Conservation (phyloP, 495 filamentous ascomycete genomes). For the Neurospora hispaniola region DNA sequence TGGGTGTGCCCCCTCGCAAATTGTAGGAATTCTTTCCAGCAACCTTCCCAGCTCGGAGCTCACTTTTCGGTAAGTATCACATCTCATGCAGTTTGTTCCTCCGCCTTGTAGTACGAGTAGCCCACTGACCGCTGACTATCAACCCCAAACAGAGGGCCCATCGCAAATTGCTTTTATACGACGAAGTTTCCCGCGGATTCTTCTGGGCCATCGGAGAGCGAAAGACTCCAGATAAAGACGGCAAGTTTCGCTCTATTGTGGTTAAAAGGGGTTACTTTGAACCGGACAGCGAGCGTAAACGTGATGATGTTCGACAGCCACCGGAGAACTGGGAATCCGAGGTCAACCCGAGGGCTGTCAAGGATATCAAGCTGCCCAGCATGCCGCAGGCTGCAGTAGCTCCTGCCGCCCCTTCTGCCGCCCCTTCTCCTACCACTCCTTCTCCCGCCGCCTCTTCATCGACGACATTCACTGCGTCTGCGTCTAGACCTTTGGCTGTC, state of each 20-base stretch:
- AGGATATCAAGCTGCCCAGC: neutral
- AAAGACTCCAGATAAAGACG: neutral
- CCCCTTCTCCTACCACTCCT: neutral
- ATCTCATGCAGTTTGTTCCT: neutral
- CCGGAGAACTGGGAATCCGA: neutral
- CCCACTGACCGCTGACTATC: neutral
- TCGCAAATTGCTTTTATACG: constrained; percentile 11
- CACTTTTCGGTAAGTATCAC: constrained; percentile 11
- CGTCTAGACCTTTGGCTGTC: neutral
- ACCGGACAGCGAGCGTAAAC: neutral
- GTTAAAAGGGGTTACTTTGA: constrained; percentile 7
- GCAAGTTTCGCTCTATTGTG: constrained; percentile 8
- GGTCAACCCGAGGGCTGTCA: neutral
- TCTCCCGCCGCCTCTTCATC: neutral
- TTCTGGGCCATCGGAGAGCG: constrained; percentile 9
- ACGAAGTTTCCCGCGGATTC: constrained; percentile 10
- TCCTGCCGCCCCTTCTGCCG: neutral
- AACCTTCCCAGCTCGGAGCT: constrained; percentile 4
- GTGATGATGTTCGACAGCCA: neutral
- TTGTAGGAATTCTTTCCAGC: constrained; percentile 7
- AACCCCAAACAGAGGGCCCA: constrained; percentile 1
- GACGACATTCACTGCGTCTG: neutral
- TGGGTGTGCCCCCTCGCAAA: constrained; percentile 14
- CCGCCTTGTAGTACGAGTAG: neutral
- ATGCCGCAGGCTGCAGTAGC: neutral